phyloP scores from a whole-genome alignment of 2,329 filamentous ascomycete species.

The Fusarium haematococcum region DNA sequence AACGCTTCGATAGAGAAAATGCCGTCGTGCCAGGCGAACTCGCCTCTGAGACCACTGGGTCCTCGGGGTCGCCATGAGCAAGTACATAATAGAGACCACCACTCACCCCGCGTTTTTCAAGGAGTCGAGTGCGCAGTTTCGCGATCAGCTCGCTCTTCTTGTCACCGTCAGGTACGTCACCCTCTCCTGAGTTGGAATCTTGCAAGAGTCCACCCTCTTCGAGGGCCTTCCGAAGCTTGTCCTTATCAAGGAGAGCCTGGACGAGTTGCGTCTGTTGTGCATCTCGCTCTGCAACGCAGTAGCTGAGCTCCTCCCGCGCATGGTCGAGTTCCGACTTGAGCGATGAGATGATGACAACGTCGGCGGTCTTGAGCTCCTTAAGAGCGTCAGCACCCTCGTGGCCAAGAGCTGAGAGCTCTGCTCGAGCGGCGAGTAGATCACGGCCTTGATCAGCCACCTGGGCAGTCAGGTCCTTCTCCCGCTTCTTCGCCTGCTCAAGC shows the following conservation, averaged over 20 bases:
- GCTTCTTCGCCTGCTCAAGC: conserved; percentile 58
- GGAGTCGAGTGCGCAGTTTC: conserved; percentile 66
- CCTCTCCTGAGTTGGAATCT: conserved; percentile 51
- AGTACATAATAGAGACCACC: conserved; percentile 21
- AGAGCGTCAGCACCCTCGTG: conserved; percentile 67
- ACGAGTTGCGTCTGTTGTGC: conserved; percentile 70
- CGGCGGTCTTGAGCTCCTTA: conserved; percentile 69
- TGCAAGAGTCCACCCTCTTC: conserved; percentile 60
- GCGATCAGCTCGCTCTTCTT: conserved; percentile 66
- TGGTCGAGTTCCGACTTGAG: conserved; percentile 69
- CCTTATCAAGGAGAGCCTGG: conserved; percentile 69
- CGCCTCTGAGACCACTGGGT: conserved; percentile 20
- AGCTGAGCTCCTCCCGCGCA: conserved; percentile 63
- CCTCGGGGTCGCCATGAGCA: conserved; percentile 9
- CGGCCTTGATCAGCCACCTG: conserved; percentile 66
- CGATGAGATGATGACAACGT: conserved; percentile 69
- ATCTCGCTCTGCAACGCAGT: conserved; percentile 64
- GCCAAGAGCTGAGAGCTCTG: conserved; percentile 66
- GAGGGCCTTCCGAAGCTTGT: conserved; percentile 67
- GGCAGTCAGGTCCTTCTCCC: conserved; percentile 58
- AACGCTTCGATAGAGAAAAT: neutral
- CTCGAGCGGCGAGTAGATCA: conserved; percentile 63
- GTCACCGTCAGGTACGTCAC: conserved; percentile 50
- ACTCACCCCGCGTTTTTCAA: conserved; percentile 71
- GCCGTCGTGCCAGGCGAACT: neutral